phyloP scores from a whole-genome alignment of 2,329 filamentous ascomycete genomes.

The Raffaelea arxii region DNA sequence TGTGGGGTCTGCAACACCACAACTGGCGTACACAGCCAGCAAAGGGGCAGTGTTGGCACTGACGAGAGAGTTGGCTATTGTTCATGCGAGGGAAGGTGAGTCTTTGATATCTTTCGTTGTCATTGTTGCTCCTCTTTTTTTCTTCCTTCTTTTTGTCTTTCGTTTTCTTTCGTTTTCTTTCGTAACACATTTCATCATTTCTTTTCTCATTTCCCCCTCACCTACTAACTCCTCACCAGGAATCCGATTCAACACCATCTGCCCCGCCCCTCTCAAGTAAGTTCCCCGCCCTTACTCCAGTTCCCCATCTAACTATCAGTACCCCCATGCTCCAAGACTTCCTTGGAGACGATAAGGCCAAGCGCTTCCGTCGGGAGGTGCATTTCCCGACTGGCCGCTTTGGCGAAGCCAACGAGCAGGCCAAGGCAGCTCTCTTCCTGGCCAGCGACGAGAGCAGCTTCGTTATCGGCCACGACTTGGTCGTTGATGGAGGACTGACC shows the following conservation, averaged over 20 bases:
- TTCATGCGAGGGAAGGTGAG: constrained; percentile 82
- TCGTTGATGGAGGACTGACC: constrained; percentile 92
- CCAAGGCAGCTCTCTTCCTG: constrained; percentile 78
- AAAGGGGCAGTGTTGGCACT: constrained; percentile 88
- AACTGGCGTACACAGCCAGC: constrained; percentile 86
- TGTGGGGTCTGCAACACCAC: constrained; percentile 77
- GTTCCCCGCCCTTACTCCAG: not conserved
- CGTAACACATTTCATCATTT: too few species aligned
- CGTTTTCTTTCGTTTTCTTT: too few species aligned
- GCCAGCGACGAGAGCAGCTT: constrained; percentile 84
- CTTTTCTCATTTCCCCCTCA: too few species aligned
- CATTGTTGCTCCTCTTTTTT: too few species aligned
- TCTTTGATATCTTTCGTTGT: too few species aligned
- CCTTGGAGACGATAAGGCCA: constrained; percentile 77
- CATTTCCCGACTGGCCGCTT: constrained; percentile 86
- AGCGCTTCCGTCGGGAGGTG: constrained; percentile 73
- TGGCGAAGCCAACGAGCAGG: constrained; percentile 89
- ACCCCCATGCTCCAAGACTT: constrained; percentile 88
- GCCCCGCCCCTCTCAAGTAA: constrained; percentile 74
- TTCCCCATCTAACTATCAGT: constrained; percentile 12
- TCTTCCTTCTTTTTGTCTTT: too few species aligned
- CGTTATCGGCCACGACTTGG: constrained; percentile 84
- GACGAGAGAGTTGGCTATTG: constrained; percentile 83
- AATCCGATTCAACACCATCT: constrained; percentile 83
- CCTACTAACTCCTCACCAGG: too few species aligned